Conservation (phyloP, 306 rosid species). For the Sicyos baderoa region DNA sequence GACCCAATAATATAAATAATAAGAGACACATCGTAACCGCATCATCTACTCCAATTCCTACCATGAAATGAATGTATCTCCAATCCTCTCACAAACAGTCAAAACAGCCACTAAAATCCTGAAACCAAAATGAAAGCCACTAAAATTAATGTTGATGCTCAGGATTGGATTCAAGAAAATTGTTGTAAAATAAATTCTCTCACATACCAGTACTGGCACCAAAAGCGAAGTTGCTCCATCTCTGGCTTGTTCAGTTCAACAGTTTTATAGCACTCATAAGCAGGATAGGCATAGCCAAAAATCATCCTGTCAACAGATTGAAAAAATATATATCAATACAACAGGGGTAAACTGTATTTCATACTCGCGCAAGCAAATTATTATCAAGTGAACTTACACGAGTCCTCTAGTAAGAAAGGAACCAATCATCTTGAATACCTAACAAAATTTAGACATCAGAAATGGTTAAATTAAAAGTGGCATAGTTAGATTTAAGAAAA, state of each 20-base stretch:
- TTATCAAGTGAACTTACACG: constrained; percentile 44
- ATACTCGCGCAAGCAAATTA: neutral
- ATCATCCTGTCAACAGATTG: constrained; percentile 48
- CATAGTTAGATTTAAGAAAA: neutral
- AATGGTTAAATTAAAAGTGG: constrained; percentile 14
- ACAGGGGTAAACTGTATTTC: neutral
- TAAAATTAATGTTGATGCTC: neutral
- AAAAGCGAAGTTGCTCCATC: constrained; percentile 77
- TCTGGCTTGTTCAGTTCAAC: constrained; percentile 78
- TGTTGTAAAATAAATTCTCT: neutral
- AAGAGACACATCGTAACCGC: constrained; percentile 1
- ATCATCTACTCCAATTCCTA: constrained; percentile 27
- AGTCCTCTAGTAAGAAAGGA: constrained; percentile 84
- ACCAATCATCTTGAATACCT: constrained; percentile 81
- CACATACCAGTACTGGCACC: constrained; percentile 90
- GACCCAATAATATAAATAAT: neutral
- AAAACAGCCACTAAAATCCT: constrained; percentile 90
- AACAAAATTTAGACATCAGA: constrained; percentile 26
- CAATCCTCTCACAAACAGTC: constrained; percentile 70
- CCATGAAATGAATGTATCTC: constrained; percentile 84
- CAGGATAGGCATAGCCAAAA: constrained; percentile 87
- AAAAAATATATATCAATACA: constrained; percentile 8
- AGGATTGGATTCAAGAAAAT: neutral
- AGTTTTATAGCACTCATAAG: constrained; percentile 80
- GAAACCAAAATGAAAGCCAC: constrained; percentile 21